A percentile compares a stretch with the other conserved stretches of the same genome.
Conservation (phyloP, 768 basidiomycete species). For the Lentinula raphanica region DNA sequence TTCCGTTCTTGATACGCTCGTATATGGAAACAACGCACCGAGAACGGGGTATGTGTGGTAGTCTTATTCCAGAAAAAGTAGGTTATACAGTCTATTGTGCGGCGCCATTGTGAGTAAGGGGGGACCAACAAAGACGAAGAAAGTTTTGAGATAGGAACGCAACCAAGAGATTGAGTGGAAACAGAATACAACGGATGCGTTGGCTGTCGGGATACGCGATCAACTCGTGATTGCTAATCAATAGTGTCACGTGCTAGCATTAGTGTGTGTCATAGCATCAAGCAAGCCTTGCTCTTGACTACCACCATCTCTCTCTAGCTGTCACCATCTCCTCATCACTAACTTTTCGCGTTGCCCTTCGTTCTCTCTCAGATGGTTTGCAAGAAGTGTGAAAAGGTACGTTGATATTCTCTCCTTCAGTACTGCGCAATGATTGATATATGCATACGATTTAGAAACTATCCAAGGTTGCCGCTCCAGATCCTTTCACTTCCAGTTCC, state of each 20-base stretch:
- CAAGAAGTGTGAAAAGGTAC: conserved; percentile 76
- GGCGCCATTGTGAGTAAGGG: background rate
- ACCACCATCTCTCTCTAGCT: background rate
- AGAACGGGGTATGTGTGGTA: conserved; percentile 20
- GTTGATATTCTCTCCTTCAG: conserved; percentile 6
- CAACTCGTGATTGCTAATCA: background rate
- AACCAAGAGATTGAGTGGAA: background rate
- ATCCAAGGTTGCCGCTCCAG: conserved; percentile 84
- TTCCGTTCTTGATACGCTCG: conserved; percentile 31
- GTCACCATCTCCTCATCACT: too few relatives aligned
- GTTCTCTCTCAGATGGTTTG: conserved; percentile 61
- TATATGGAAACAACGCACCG: conserved; percentile 34
- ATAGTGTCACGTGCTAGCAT: background rate
- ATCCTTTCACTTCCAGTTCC: conserved; percentile 76
- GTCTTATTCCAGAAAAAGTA: background rate
- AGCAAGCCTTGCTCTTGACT: too few relatives aligned
- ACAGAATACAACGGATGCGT: background rate
- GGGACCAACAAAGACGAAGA: background rate
- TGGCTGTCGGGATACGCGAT: background rate
- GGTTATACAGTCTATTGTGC: conserved; percentile 14
- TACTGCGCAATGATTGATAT: background rate
- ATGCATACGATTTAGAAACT: conserved; percentile 56
- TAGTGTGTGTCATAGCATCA: too few relatives aligned
- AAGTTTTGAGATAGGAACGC: background rate
- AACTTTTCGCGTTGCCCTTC: background rate